These are phyloP conservation scores for Leptographium procerum DNA, from an alignment of 2,329 filamentous ascomycete species.

Conservation along the genomic window DNA sequence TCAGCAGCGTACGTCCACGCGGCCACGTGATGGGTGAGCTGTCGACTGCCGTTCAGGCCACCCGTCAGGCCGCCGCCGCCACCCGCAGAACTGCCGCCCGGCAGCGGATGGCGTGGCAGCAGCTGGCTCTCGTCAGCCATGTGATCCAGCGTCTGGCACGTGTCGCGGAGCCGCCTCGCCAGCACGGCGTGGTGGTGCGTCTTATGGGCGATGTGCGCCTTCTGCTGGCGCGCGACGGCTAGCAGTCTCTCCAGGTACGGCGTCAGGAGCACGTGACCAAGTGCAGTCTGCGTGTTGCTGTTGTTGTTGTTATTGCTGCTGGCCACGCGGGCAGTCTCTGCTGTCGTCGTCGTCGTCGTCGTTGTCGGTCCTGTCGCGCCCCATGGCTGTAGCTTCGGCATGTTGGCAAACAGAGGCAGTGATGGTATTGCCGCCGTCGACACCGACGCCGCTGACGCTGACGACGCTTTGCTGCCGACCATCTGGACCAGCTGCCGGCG, in stretches of 20 bases:
- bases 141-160: constrained; percentile 37
- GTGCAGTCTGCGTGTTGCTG: background rate
- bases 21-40: constrained; percentile 26
- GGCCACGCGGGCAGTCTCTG: background rate
- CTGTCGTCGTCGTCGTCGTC: background rate
- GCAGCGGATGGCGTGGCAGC: constrained; percentile 38
- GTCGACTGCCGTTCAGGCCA: background rate
- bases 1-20: constrained; percentile 52
- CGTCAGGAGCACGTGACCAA: constrained; percentile 32
- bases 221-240: constrained; percentile 43
- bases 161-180: constrained; percentile 38
- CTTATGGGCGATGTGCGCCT: constrained; percentile 45
- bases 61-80: background rate
- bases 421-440: too few relatives aligned
- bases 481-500: constrained; percentile 35
- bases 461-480: background rate
- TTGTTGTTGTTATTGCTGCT: background rate
- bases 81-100: constrained; percentile 13
- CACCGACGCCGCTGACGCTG: too few relatives aligned
- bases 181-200: constrained; percentile 41
- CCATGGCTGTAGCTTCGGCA: constrained; percentile 17
- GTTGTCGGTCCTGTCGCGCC: background rate
- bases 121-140: constrained; percentile 52
- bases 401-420: constrained; percentile 14
- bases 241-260: constrained; percentile 46